Base-by-base conservation (phyloP, 2,329 filamentous ascomycete species). In the Penicillium sp. region DNA sequence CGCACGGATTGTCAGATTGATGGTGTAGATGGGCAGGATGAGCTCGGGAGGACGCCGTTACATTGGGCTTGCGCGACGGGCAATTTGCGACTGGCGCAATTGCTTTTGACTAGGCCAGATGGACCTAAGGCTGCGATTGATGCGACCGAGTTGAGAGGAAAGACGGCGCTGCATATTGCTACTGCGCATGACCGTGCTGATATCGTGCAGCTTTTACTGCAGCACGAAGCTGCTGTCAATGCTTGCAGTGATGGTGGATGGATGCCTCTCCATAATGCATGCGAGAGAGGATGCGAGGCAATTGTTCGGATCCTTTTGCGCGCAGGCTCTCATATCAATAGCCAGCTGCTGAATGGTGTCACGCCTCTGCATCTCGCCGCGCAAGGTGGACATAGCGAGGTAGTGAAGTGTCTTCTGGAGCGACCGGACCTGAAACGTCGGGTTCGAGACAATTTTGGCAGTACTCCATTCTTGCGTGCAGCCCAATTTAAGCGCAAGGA, bases 61-160 rank as follows among this genome's bases (percentile, higher is more conserved):
- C 73, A 82, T 52, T 82, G 80, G 79, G 79, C 80, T 1, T 80
- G 78, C 31, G 79, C 77, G 23, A 80, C 79, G 39, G 77, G 78
- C 15, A 80, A 81, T 57, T 66, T 74, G 43, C 69, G 72, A 28
- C 67, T 82, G 9, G 77, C 74, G 15, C 71, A 75, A 47, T 67
- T 75, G 56, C 66, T 83, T 25, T 66, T 80, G 4, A 66, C 60
- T 13, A 56, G 66, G 49, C 49, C 60, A 23, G 41, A 65, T 66
- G 53, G 68, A 51, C 57, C 59, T 1, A 56, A 56, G 7, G 75
- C 71, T 1, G 59, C 75, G 50, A 65, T 78, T 12, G 59, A 71
- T 35, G 74, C 72, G 0, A 63, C 66, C 13, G 78, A 78, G 41
- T 50, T 57, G 44, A 58, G 70, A 45, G 66, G 63, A 29, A 71